Conservation (phyloP, 495 filamentous ascomycete genomes). For the Annulohypoxylon stygium region DNA sequence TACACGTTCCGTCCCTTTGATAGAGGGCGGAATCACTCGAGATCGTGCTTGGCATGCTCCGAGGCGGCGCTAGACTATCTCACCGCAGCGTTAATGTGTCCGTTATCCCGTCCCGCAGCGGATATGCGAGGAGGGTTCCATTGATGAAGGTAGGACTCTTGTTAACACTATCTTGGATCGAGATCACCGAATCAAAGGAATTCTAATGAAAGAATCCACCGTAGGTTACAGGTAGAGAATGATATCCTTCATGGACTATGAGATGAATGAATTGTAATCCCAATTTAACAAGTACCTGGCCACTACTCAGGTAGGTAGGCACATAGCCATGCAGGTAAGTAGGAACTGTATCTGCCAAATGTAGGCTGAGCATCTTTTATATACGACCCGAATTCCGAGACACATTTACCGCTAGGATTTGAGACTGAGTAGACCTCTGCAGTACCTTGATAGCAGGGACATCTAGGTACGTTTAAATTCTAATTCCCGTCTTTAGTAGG, state of each 20-base stretch:
- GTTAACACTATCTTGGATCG: no score
- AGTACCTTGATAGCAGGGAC: background rate
- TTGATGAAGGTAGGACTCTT: background rate
- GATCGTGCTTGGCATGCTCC: background rate
- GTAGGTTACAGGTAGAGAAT: background rate
- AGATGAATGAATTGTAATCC: background rate
- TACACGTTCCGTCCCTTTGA: background rate
- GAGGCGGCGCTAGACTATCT: background rate
- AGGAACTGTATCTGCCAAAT: background rate
- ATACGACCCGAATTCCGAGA: constrained; percentile 14
- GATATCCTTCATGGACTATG: background rate
- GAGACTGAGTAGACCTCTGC: no score
- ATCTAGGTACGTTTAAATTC: no score
- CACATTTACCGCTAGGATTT: background rate
- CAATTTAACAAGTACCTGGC: background rate
- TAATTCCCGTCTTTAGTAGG: no score
- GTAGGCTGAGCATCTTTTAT: background rate
- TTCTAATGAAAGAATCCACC: background rate
- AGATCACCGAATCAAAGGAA: background rate
- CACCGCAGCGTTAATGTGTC: background rate
- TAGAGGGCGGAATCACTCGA: background rate
- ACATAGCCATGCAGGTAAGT: background rate
- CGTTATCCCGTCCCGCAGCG: background rate
- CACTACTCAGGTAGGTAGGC: background rate
- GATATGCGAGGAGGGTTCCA: background rate